Evolutionary conservation across 305 asterid species (phyloP).

Genomic region (Fraxinus sp.): DNA sequence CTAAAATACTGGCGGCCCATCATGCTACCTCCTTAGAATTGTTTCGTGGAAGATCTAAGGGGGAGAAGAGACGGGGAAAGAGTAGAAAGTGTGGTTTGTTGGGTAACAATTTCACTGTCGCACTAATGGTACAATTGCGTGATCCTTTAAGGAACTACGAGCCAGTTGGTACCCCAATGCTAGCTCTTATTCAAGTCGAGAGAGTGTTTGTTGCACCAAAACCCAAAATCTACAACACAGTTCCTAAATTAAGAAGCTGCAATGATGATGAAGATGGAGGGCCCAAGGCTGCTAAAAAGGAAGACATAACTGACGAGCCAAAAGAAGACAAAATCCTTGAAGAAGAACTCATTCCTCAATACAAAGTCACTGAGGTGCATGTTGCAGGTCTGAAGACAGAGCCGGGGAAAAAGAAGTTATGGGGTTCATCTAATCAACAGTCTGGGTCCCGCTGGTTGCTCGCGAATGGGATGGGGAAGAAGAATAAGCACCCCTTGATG

Average conservation of each 20-base stretch:
- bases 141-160: constrained; percentile 88
- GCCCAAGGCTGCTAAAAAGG: constrained; percentile 22
- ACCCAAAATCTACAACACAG: constrained; percentile 69
- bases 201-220: constrained; percentile 83
- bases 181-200: constrained; percentile 92
- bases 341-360: constrained; percentile 61
- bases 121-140: constrained; percentile 93
- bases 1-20: constrained; percentile 85
- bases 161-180: constrained; percentile 95
- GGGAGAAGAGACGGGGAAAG: constrained; percentile 74
- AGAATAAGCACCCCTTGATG: constrained; percentile 64
- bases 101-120: constrained; percentile 90
- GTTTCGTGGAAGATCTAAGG: constrained; percentile 65
- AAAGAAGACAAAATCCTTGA: constrained; percentile 46
- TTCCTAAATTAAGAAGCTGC: constrained; percentile 39
- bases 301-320: constrained; percentile 34
- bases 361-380: constrained; percentile 76
- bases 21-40: constrained; percentile 69
- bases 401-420: constrained; percentile 62
- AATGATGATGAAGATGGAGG: constrained; percentile 31
- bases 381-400: constrained; percentile 80
- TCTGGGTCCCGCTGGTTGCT: constrained; percentile 96
- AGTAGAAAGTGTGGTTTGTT: constrained; percentile 72
- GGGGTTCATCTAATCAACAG: constrained; percentile 83
- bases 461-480: constrained; percentile 99